Evolutionary conservation across 73 alveolate species (phyloP).

Genomic region (Durusdinium trenchii): DNA sequence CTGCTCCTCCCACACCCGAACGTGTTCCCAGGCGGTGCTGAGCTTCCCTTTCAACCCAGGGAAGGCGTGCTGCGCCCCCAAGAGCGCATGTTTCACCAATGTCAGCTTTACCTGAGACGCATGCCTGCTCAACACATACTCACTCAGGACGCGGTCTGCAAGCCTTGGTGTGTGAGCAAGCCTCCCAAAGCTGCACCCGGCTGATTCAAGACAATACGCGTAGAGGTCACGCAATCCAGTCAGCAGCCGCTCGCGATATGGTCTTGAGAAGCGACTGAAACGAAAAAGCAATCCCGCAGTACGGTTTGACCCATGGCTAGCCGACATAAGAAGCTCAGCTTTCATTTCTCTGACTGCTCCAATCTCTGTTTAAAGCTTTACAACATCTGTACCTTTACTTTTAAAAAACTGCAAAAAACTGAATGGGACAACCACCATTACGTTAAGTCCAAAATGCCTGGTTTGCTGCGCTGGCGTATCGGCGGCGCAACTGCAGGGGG

Average conservation of each 20-base stretch:
- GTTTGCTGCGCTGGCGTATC: neutral
- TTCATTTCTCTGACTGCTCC: too few relatives aligned
- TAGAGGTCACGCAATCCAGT: neutral
- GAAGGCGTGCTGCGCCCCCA: neutral
- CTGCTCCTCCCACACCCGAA: neutral
- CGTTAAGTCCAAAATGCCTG: too few relatives aligned
- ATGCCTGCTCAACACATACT: neutral
- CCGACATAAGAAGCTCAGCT: too few relatives aligned
- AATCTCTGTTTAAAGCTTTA: too few relatives aligned
- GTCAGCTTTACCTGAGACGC: neutral
- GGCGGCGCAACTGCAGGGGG: neutral
- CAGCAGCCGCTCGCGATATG: neutral
- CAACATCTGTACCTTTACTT: too few relatives aligned
- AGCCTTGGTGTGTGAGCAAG: neutral
- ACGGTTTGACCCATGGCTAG: neutral
- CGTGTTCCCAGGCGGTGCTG: neutral
- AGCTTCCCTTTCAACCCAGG: neutral
- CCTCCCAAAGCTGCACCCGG: neutral
- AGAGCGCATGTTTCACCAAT: neutral
- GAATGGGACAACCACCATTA: too few relatives aligned
- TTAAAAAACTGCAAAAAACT: too few relatives aligned
- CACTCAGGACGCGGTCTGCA: slow-evolving; percentile 10
- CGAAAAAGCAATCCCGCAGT: neutral
- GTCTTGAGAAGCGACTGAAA: neutral
- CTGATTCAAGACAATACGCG: neutral